Evolutionary conservation across 805 yeast species (phyloP).

Genomic region (Teunomyces barrocoloradensis): DNA sequence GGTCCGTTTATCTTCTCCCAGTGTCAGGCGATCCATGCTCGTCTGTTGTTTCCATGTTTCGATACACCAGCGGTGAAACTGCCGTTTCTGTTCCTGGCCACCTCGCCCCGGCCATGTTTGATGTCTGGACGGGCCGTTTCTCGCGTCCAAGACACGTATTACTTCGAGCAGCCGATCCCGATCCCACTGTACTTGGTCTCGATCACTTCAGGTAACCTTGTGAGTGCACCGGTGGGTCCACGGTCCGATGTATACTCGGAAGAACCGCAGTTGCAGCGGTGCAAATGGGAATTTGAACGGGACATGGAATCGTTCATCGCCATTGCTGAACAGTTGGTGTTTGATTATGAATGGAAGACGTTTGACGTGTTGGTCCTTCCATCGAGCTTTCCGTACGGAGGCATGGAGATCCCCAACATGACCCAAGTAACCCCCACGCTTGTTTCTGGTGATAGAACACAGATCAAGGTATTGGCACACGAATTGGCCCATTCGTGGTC

Average conservation of each 20-base stretch:
- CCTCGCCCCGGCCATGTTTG: constrained; percentile 65
- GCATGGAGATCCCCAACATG: constrained; percentile 92
- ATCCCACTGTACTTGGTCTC: constrained; percentile 84
- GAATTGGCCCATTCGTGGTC: constrained; percentile 93
- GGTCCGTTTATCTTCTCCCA: constrained; percentile 80
- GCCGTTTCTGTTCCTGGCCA: constrained; percentile 54
- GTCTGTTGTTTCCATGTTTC: constrained; percentile 84
- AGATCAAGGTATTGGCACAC: constrained; percentile 88
- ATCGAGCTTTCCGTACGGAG: constrained; percentile 79
- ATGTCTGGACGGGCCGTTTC: constrained; percentile 62
- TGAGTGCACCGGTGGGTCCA: constrained; percentile 71
- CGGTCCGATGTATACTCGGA: constrained; percentile 82
- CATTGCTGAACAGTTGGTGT: constrained; percentile 74
- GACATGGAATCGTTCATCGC: constrained; percentile 79
- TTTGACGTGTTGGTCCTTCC: constrained; percentile 83
- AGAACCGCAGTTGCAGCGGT: constrained; percentile 61
- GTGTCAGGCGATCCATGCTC: constrained; percentile 88
- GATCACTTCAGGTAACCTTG: constrained; percentile 79
- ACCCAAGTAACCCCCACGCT: constrained; percentile 90
- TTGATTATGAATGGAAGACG: constrained; percentile 79
- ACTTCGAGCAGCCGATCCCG: constrained; percentile 72
- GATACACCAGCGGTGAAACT: constrained; percentile 87
- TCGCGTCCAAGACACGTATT: constrained; percentile 30
- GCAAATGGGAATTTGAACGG: constrained; percentile 74
- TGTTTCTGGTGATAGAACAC: constrained; percentile 78